Conservation (phyloP, 352 stramenopile species). For the Phytophthora cactorum region DNA sequence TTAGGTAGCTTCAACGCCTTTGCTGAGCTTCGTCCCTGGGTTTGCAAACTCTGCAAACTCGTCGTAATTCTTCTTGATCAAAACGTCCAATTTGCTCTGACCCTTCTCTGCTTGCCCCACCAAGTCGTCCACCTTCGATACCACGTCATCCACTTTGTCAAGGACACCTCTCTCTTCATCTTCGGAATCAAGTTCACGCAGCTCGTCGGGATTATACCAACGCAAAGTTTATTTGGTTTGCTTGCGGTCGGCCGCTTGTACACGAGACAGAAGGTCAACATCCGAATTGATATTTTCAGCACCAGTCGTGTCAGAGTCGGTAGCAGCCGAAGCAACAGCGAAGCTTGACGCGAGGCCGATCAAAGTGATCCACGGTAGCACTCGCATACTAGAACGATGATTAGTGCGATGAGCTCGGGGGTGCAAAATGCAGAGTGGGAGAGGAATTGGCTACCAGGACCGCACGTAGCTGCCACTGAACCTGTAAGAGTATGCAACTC, state of each 20-base stretch:
- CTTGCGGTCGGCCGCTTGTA: not conserved
- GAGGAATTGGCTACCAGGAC: too few species aligned
- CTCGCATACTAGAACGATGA: not conserved
- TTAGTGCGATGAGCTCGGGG: not conserved
- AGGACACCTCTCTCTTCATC: not conserved
- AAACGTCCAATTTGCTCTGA: not conserved
- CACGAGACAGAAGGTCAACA: not conserved
- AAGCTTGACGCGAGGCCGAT: not conserved
- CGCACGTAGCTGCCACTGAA: too few species aligned
- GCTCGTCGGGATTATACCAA: not conserved
- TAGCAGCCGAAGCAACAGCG: not conserved
- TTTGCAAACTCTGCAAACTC: not conserved
- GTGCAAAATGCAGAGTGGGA: not conserved
- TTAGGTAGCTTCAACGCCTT: not conserved
- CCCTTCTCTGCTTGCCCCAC: not conserved
- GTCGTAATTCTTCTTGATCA: not conserved
- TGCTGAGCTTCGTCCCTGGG: not conserved
- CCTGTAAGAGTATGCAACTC: too few species aligned
- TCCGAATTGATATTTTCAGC: not conserved
- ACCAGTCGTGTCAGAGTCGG: not conserved
- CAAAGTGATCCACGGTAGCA: not conserved
- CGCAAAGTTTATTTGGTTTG: not conserved
- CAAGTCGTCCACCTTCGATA: not conserved
- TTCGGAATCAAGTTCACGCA: not conserved
- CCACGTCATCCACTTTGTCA: not conserved